Evolutionary conservation across 805 yeast species (phyloP).

Genomic region (Wickerhamiella bombiphila): DNA sequence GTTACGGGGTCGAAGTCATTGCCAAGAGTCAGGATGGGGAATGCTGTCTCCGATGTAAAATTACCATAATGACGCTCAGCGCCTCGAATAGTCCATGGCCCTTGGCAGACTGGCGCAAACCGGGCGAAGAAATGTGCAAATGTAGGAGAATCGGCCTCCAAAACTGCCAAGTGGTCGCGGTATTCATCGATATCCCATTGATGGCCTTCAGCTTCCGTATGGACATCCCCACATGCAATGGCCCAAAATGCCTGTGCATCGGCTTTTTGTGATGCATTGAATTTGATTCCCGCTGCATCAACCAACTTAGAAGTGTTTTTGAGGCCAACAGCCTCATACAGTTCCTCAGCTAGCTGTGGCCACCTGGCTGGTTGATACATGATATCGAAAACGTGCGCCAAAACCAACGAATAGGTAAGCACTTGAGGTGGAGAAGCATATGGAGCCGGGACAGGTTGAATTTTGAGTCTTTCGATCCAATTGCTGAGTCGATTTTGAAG

Average conservation of each 20-base stretch:
- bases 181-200: slow-evolving; percentile 7
- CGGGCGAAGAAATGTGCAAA: slow-evolving; percentile 5
- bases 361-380: slow-evolving; percentile 13
- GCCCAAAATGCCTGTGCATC: slow-evolving; percentile 2
- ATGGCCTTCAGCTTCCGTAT: background rate
- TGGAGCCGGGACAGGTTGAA: slow-evolving; percentile 3
- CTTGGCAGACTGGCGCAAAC: slow-evolving; percentile 4
- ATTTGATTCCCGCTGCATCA: background rate
- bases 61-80: slow-evolving; percentile 5
- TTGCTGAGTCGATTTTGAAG: slow-evolving; percentile 3
- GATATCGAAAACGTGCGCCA: slow-evolving; percentile 5
- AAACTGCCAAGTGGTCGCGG: slow-evolving; percentile 2
- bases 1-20: slow-evolving; percentile 18
- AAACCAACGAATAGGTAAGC: slow-evolving; percentile 8
- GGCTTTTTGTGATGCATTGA: background rate
- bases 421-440: slow-evolving; percentile 9
- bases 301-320: slow-evolving; percentile 1
- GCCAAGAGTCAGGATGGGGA: slow-evolving; percentile 13
- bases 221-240: slow-evolving; percentile 5
- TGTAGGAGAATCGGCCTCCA: slow-evolving; percentile 3
- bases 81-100: slow-evolving; percentile 6
- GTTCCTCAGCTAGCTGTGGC: slow-evolving; percentile 9
- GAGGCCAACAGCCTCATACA: slow-evolving; percentile 8
- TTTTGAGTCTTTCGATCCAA: slow-evolving; percentile 5
- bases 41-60: slow-evolving; percentile 4